These are phyloP conservation scores for Acanthamoeba culbertsoni DNA, from an alignment of 208 protist species.

Conservation along the genomic window DNA sequence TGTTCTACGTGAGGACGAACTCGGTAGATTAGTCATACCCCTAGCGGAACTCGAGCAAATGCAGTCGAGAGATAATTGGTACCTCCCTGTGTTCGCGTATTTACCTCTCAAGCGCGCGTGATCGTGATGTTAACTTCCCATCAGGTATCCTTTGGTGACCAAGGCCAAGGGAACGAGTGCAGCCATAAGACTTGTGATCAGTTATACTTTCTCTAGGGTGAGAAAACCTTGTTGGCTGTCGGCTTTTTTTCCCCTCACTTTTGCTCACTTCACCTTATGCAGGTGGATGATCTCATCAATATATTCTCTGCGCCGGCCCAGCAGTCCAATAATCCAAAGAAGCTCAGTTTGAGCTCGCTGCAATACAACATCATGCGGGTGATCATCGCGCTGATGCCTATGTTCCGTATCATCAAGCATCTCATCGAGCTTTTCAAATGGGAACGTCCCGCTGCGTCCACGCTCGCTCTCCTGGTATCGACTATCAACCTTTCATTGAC, in stretches of 20 bases:
- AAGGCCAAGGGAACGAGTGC: neutral
- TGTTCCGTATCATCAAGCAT: conserved; percentile 53
- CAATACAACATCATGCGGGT: conserved; percentile 61
- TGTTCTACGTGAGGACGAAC: conserved; percentile 8
- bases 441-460: neutral
- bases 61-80: neutral
- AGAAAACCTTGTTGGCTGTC: no score
- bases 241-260: no score
- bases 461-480: conserved; percentile 2
- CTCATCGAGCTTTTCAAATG: conserved; percentile 46
- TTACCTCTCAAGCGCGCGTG: neutral
- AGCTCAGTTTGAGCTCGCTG: conserved; percentile 40
- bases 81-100: neutral
- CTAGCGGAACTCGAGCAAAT: neutral
- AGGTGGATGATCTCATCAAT: conserved; percentile 52
- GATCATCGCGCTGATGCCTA: conserved; percentile 24
- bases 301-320: conserved; percentile 29
- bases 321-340: neutral
- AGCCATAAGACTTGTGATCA: conserved; percentile 14
- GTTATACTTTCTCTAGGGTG: conserved; percentile 11
- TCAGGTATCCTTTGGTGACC: neutral
- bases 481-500: neutral
- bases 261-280: no score
- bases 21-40: neutral
- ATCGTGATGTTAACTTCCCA: neutral